phyloP scores from a whole-genome alignment of 345 rosid genomes.

The Bruguiera sexangula region DNA sequence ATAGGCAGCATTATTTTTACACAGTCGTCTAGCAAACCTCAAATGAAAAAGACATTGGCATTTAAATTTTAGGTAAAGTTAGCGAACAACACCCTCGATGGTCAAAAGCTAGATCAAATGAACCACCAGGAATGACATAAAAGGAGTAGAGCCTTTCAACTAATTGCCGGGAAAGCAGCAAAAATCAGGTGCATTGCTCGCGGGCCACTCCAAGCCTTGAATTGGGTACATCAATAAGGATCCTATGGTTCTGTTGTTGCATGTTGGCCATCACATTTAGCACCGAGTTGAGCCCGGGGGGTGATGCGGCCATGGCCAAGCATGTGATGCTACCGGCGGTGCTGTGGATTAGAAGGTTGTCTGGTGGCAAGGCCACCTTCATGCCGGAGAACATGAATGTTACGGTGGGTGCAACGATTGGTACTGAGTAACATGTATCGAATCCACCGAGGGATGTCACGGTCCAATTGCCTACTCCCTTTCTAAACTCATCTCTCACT shows the following conservation, averaged over 20 bases:
- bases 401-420: conserved; percentile 61
- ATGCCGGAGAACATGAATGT: conserved; percentile 80
- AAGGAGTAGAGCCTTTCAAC: background rate
- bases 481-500: conserved; percentile 67
- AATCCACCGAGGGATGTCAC: conserved; percentile 80
- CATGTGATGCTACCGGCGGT: conserved; percentile 71
- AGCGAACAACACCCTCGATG: too few species aligned
- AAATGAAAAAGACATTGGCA: too few species aligned
- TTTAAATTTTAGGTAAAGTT: too few species aligned
- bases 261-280: conserved; percentile 88
- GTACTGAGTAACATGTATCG: conserved; percentile 80
- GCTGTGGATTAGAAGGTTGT: conserved; percentile 82
- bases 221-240: conserved; percentile 71
- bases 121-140: too few species aligned
- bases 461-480: conserved; percentile 44
- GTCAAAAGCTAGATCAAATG: too few species aligned
- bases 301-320: conserved; percentile 87
- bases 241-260: conserved; percentile 96
- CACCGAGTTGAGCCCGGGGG: conserved; percentile 75
- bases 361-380: conserved; percentile 79
- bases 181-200: conserved; percentile 57
- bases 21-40: too few species aligned
- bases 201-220: conserved; percentile 90
- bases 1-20: too few species aligned
- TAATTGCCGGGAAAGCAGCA: background rate